Evolutionary conservation across 1,139 yeast genomes (phyloP), one percentile per base, ranked within the genome.

Genomic region (Saccharomycopsis hybrid): DNA sequence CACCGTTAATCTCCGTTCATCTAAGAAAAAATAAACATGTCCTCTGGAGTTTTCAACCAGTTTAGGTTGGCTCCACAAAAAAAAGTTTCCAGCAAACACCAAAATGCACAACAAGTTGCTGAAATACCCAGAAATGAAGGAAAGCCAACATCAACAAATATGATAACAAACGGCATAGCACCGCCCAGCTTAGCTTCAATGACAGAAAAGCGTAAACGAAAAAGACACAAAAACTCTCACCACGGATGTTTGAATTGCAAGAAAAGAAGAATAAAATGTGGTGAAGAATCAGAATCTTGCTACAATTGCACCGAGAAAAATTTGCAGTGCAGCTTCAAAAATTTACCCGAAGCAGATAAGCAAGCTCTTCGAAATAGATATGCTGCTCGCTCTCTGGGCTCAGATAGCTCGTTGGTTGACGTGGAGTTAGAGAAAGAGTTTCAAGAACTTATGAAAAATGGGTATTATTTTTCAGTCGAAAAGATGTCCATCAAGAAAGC

Each of bases 271-370:
- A 47, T 50, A 7, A 50, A 50, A 35, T 50, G 53, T 31, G 53
- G 53, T 28, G 53, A 50, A 29, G 53, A 50, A 27, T 25, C 49
- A 9, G 44, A 42, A 18, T 8, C 36, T 25, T 50, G 53, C 48
- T 50, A 47, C 41, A 50, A 48, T 28, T 50, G 53, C 36, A 48
- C 43, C n/a, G 53, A 50, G 18, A 41, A 36, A 35, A 39, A 48
- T 29, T 18, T 47, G 8, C 27, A 11, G n/a, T 50, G 53, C 29
- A 36, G 42, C 18, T 50, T 50, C 27, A 7, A 43, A 8, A 41
- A 43, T 30, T 35, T 50, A 9, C 24, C 43, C 7, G 43, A 32
- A 29, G 42, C 13, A 8, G 48, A 46, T 31, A 48, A 48, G 35
- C 25, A 13, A n/a, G 38, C 37, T 37, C 27, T 50, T n/a, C 44